Evolutionary conservation across 1,284 basidiomycete genomes (phyloP).

Genomic region (Ceratobasidium sp.): DNA sequence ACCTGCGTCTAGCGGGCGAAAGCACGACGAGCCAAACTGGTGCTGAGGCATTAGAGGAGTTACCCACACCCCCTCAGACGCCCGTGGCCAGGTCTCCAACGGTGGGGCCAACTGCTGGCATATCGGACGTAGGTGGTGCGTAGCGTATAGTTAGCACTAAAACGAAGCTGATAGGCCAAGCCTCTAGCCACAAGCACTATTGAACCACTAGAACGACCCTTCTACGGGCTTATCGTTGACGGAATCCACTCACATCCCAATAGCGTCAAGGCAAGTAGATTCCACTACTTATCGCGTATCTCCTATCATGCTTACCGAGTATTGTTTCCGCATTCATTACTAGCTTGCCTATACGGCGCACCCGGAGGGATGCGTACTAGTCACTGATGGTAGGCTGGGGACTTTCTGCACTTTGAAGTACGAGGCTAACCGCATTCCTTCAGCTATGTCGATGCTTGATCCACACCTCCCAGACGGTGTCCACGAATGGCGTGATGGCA

Average conservation of each 20-base stretch:
- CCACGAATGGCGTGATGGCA: slow-evolving; percentile 88
- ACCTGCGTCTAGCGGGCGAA: slow-evolving; percentile 50
- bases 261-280: slow-evolving; percentile 76
- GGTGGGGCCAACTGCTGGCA: slow-evolving; percentile 10
- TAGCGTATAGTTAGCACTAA: neutral
- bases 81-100: slow-evolving; percentile 56
- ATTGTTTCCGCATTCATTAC: slow-evolving; percentile 40
- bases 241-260: slow-evolving; percentile 93
- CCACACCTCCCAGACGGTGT: slow-evolving; percentile 85
- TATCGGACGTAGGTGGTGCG: neutral
- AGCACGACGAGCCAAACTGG: slow-evolving; percentile 51
- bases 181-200: neutral
- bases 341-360: slow-evolving; percentile 87
- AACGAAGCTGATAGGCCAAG: slow-evolving; percentile 37
- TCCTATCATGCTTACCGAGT: neutral
- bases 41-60: slow-evolving; percentile 76
- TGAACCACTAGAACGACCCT: slow-evolving; percentile 73
- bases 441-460: slow-evolving; percentile 89
- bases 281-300: neutral
- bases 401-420: slow-evolving; percentile 40
- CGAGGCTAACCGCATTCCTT: slow-evolving; percentile 36
- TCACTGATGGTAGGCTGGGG: slow-evolving; percentile 79
- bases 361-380: slow-evolving; percentile 86
- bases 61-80: slow-evolving; percentile 71
- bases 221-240: slow-evolving; percentile 91